Conservation (phyloP, 345 rosid genomes). For the Euphorbia tirucalli region DNA sequence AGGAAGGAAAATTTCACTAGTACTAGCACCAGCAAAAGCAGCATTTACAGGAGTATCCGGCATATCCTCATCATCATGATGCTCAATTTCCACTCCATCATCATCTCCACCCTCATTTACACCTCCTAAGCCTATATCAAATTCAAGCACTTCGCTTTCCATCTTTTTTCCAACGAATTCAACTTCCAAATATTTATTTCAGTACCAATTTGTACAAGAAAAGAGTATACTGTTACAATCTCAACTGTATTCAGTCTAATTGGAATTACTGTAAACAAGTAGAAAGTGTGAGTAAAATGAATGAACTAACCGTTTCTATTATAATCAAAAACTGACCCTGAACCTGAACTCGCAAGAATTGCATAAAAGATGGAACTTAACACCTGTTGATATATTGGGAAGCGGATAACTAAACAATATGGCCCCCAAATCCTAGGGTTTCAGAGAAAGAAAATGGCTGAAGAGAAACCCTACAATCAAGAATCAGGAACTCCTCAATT, state of each 20-base stretch:
- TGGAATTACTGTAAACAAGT: neutral
- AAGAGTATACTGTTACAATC: neutral
- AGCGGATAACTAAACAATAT: too few species aligned
- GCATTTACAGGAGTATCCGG: conserved; percentile 8
- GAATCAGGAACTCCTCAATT: neutral
- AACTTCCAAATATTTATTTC: neutral
- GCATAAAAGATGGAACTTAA: too few species aligned
- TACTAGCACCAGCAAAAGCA: neutral
- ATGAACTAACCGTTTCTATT: neutral
- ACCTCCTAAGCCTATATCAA: conserved; percentile 18
- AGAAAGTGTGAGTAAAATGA: neutral
- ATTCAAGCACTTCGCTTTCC: conserved; percentile 14
- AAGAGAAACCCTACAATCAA: neutral
- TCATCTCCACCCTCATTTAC: conserved; percentile 5
- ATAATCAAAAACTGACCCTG: neutral
- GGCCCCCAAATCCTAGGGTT: neutral
- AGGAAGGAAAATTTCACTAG: conserved; percentile 7
- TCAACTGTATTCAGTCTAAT: neutral
- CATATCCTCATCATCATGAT: conserved; percentile 11
- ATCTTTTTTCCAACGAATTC: neutral
- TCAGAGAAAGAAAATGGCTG: neutral
- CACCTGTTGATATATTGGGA: too few species aligned
- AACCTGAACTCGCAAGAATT: too few species aligned
- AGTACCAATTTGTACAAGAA: neutral
- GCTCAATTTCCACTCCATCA: conserved; percentile 13